Evolutionary conservation across 2,329 filamentous ascomycete genomes (phyloP), one percentile per base, ranked within the genome.

Genomic region (Penicillium hordei): DNA sequence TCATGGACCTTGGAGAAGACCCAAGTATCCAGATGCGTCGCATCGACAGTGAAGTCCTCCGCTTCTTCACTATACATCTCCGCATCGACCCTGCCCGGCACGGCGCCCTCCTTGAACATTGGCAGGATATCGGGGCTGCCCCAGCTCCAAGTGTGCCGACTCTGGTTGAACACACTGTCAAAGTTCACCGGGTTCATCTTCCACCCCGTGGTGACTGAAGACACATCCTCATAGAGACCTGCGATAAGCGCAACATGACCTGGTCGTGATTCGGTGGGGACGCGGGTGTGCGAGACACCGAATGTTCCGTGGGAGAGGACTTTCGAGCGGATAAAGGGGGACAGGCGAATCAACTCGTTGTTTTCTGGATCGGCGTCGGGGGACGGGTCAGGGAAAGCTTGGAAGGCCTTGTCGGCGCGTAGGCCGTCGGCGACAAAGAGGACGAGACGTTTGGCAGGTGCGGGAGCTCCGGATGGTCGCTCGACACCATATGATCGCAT

Each of bases 121-220:
- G 90, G 90, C 64, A 99, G 78, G 68, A 99, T 99, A 76, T 99
- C 94, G 1, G 94, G 94, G 70, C 93, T 97, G 2, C 94, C 94
- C 94, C 94, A 99, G 75, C 93, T 96, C 94, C 94, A 99, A 8
- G 95, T 99, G 77, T 99, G 95, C 45, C 89, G 83, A 72, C 93
- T 97, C 61, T 91, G 86, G 74, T 99, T 99, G 83, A 99, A 99
- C 12, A 99, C 92, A 70, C 93, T 97, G 78, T 99, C 94, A 70
- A 99, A 99, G 72, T 97, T 90, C 70, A 99, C 94, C 0, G 94
- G 94, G 72, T 99, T 99, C 66, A 97, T 79, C 78, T 99, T 97
- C 94, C 94, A 99, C 17, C 94, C 94, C 1, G 95, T 99, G 31
- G 90, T 96, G 21, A 99, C 94, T 2, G 94, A 90, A 34, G 94